phyloP scores from a whole-genome alignment of 768 basidiomycete species.

The Leccinum imitatum region DNA sequence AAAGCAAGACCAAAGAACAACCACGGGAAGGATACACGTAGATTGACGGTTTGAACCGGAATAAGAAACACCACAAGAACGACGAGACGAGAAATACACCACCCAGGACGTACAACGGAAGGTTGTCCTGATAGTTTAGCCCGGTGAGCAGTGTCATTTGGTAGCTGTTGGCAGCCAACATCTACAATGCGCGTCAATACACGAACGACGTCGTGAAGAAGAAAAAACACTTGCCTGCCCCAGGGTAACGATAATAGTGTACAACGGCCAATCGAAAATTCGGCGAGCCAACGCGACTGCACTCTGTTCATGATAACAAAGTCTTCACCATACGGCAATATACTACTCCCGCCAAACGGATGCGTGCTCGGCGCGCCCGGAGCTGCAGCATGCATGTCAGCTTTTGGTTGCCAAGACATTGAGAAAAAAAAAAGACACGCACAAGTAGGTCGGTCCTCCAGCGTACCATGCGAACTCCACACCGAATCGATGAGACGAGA shows the following conservation, averaged over 20 bases:
- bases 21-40: conserved; percentile 88
- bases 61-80: conserved; percentile 85
- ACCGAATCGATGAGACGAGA: conserved; percentile 78
- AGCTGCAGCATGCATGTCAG: conserved; percentile 21
- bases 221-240: conserved; percentile 58
- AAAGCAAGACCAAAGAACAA: conserved; percentile 89
- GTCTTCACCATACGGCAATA: conserved; percentile 52
- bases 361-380: conserved; percentile 51
- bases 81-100: conserved; percentile 85
- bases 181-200: conserved; percentile 39
- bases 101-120: conserved; percentile 90
- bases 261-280: conserved; percentile 85
- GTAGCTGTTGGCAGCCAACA: conserved; percentile 91
- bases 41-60: conserved; percentile 84
- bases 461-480: conserved; percentile 63
- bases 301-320: conserved; percentile 79
- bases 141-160: conserved; percentile 90
- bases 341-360: conserved; percentile 45
- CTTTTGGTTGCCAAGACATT: conserved; percentile 12
- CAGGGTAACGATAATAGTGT: conserved; percentile 82
- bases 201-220: neutral
- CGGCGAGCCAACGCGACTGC: conserved; percentile 81
- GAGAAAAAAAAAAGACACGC: conserved; percentile 30
- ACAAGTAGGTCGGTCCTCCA: conserved; percentile 72
- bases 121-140: conserved; percentile 74